Conservation (phyloP, 257 asterid species). For the Nicotiana benthamiana region DNA sequence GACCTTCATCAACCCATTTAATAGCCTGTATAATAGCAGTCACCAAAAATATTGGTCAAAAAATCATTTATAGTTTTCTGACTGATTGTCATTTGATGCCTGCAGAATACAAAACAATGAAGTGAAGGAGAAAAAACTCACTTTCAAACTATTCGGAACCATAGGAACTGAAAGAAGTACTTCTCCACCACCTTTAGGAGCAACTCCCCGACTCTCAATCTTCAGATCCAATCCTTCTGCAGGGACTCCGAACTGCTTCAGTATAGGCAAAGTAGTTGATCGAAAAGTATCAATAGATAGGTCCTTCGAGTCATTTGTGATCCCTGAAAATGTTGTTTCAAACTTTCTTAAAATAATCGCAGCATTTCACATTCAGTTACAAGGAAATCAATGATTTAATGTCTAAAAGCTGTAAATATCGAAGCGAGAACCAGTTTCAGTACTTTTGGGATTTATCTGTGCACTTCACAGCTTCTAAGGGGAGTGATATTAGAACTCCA, state of each 20-base stretch:
- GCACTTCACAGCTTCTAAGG: background rate
- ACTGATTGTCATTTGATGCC: background rate
- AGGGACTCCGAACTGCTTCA: conserved; percentile 78
- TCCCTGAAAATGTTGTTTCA: conserved; percentile 35
- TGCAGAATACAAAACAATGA: conserved; percentile 2
- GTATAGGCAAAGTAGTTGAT: conserved; percentile 54
- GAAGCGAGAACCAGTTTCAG: background rate
- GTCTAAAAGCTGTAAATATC: background rate
- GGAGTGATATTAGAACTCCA: background rate
- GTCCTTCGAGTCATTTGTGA: conserved; percentile 85
- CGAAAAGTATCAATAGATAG: conserved; percentile 85
- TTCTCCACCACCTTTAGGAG: conserved; percentile 93
- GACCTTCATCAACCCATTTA: conserved; percentile 84
- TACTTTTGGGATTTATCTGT: background rate
- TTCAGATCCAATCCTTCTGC: conserved; percentile 64
- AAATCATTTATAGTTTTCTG: background rate
- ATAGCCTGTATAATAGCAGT: conserved; percentile 38
- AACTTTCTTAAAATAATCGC: background rate
- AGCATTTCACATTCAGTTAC: background rate
- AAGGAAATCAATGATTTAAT: background rate
- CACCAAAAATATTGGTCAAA: background rate
- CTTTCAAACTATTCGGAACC: conserved; percentile 59
- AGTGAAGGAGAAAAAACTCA: conserved; percentile 14
- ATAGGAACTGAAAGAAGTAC: conserved; percentile 58
- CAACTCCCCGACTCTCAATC: conserved; percentile 74